Conservation (phyloP, 176 grass and related monocot genomes). For the Eleusine indica region DNA sequence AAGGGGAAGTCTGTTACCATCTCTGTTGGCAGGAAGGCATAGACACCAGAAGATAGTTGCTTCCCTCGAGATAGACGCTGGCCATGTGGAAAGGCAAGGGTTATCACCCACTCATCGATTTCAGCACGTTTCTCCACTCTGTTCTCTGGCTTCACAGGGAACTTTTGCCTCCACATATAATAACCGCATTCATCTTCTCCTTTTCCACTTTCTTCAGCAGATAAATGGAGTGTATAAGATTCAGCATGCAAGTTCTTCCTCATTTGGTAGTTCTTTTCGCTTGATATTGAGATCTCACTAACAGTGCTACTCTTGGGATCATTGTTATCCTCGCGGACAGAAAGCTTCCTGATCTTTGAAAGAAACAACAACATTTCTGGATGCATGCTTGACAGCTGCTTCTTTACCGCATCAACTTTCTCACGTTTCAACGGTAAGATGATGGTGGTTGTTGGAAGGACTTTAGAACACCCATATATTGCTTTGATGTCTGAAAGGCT, state of each 20-base stretch:
- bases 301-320: slow-evolving; percentile 29
- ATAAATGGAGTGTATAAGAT: slow-evolving; percentile 61
- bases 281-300: slow-evolving; percentile 64
- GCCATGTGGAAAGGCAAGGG: slow-evolving; percentile 57
- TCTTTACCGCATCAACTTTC: slow-evolving; percentile 65
- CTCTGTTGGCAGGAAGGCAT: slow-evolving; percentile 77
- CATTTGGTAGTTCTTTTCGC: slow-evolving; percentile 44
- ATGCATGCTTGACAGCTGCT: slow-evolving; percentile 69
- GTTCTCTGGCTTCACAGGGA: slow-evolving; percentile 59
- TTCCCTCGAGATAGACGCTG: slow-evolving; percentile 53
- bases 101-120: slow-evolving; percentile 76
- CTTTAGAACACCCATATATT: slow-evolving; percentile 54
- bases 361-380: slow-evolving; percentile 80
- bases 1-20: slow-evolving; percentile 78
- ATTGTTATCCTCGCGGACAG: slow-evolving; percentile 43
- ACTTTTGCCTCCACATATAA: slow-evolving; percentile 88
- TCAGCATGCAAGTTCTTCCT: slow-evolving; percentile 62
- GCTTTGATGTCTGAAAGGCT: slow-evolving; percentile 52
- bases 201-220: slow-evolving; percentile 42
- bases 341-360: slow-evolving; percentile 64
- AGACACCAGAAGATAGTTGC: slow-evolving; percentile 42
- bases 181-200: slow-evolving; percentile 61
- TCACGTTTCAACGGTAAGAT: slow-evolving; percentile 67
- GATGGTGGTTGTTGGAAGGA: slow-evolving; percentile 64
- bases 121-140: slow-evolving; percentile 63